phyloP scores from a whole-genome alignment of 2,329 filamentous ascomycete species.

The Colletotrichum echinochloae region DNA sequence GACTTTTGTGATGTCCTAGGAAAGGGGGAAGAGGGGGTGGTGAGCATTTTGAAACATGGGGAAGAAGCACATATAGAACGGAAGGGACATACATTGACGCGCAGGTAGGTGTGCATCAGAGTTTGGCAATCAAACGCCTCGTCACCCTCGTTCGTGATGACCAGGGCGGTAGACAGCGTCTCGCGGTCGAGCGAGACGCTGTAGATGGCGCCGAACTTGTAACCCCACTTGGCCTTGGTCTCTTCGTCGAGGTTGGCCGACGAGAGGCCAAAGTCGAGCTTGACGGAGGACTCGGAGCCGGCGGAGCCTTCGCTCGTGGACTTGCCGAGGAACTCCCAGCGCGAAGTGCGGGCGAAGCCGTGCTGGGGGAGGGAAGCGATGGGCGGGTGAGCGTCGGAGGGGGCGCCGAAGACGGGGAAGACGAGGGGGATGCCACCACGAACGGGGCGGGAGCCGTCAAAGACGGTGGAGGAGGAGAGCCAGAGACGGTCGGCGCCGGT shows the following conservation, averaged over 20 bases:
- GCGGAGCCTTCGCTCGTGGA: constrained; percentile 64
- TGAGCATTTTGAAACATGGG: neutral
- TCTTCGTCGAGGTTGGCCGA: constrained; percentile 76
- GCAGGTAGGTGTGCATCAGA: constrained; percentile 91
- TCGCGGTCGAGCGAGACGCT: constrained; percentile 85
- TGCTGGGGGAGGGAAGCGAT: constrained; percentile 88
- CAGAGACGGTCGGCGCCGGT: constrained; percentile 86
- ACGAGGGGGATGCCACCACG: constrained; percentile 92
- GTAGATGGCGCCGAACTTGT: constrained; percentile 91
- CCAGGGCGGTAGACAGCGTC: constrained; percentile 82
- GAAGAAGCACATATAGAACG: neutral
- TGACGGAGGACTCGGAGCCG: constrained; percentile 67
- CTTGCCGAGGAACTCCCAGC: constrained; percentile 95
- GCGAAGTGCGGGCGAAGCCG: constrained; percentile 89
- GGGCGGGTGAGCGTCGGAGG: constrained; percentile 76
- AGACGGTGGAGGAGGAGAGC: constrained; percentile 80
- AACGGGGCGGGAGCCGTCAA: constrained; percentile 91
- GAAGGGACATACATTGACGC: constrained; percentile 70
- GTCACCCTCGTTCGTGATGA: constrained; percentile 88
- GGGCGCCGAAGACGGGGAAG: constrained; percentile 92
- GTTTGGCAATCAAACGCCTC: constrained; percentile 91
- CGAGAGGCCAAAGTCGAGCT: constrained; percentile 95
- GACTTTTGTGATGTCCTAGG: constrained; percentile 81
- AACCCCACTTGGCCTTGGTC: constrained; percentile 81
- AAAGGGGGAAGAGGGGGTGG: neutral